phyloP scores from a whole-genome alignment of 306 rosid genomes.

The Sindora glabra region DNA sequence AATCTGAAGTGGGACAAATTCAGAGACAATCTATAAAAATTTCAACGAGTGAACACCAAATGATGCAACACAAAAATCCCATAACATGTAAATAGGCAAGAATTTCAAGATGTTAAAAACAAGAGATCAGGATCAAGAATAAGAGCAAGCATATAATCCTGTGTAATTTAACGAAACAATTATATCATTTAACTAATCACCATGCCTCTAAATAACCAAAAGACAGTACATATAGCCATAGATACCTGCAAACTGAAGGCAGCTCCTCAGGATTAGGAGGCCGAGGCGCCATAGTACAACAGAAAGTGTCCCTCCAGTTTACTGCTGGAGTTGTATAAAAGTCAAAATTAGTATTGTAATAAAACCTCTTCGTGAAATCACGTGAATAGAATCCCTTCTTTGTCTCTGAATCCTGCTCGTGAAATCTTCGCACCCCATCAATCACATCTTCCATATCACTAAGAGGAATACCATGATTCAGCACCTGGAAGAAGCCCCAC shows the following conservation, averaged over 20 bases:
- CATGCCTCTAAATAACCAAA: too few species aligned
- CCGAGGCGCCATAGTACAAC: neutral
- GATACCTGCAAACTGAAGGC: conserved; percentile 15
- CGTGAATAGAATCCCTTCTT: conserved; percentile 25
- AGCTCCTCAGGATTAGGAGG: conserved; percentile 15
- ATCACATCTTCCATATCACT: conserved; percentile 27
- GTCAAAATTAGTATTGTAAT: conserved; percentile 28
- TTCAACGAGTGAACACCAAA: too few species aligned
- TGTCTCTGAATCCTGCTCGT: conserved; percentile 25
- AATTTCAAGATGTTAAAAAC: too few species aligned
- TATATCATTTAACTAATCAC: too few species aligned
- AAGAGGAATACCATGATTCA: conserved; percentile 32
- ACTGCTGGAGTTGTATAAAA: neutral
- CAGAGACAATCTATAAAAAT: too few species aligned
- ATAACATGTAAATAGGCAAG: too few species aligned
- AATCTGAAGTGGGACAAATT: too few species aligned
- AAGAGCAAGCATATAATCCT: too few species aligned
- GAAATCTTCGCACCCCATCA: conserved; percentile 23
- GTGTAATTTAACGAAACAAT: too few species aligned
- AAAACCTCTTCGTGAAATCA: neutral
- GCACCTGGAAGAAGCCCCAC: conserved; percentile 38
- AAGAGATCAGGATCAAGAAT: too few species aligned
- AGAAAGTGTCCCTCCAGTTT: conserved; percentile 19
- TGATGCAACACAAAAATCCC: too few species aligned
- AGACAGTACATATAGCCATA: too few species aligned